Base-by-base conservation (phyloP, 305 asterid genomes). In the Nicotiana rustica region DNA sequence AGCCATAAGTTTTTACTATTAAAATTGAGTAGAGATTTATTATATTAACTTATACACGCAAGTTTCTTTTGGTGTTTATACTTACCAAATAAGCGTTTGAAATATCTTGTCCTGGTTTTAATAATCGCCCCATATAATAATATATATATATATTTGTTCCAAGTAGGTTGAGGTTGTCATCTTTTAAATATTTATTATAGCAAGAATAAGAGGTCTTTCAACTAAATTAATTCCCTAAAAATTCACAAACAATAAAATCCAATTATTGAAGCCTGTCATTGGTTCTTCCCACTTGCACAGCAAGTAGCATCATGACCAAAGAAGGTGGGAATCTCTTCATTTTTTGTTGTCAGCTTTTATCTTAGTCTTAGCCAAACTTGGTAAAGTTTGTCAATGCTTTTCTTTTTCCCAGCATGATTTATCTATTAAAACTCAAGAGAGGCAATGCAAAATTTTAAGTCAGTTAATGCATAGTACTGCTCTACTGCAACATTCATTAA, bases 291-390 rank as follows among this genome's bases (percentile, higher is more conserved):
- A 71, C 78, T 47, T 47, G 61, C 38, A 71, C 78, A 33, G 13
- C 38, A 44, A 71, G 38, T 21, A 21, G 79, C 79, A 21, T 71
- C 61, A 44, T 6, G 14, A 12, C 18, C 2, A 71, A 47, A 44
- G 60, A 47, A 19, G 61, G 38, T 47, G 78, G 38, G 78, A 71
- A 47, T 71, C 78, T 47, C 78, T 44, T 47, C 6, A 44, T 66
- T 71, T 44, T 47, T 14, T 19, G 41, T 71, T 21, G 41, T 71
- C 18, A 12, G 78, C 38, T 38, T 21, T 41, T 41, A 41, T 41
- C 49, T 41, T 41, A 41, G 13, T 70, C 59, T 21, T 47, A 44
- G 3, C 15, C 19, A n/a, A 59, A 17, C 19, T 59, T 59, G 65
- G 65, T 7, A 59, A 59, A 59, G 25, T 2, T 59, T 10, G 19